Percentiles rank a stretch among this genome's conserved stretches.
These are phyloP conservation scores for Penicillium odoratum DNA, from an alignment of 495 filamentous ascomycete species.

Conservation along the genomic window DNA sequence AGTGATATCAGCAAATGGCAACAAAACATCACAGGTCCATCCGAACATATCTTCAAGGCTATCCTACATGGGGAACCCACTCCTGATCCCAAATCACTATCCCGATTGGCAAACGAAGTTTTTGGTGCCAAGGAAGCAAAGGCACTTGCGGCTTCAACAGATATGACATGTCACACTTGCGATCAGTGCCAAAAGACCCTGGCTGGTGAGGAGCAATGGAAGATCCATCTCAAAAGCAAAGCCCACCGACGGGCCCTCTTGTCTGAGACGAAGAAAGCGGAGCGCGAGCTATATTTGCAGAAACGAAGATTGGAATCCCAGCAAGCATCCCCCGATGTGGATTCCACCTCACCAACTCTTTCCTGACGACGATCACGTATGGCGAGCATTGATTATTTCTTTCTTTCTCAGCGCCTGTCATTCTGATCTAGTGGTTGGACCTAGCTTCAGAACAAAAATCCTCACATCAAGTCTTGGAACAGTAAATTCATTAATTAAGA, in stretches of 20 bases:
- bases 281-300: slow-evolving; percentile 33
- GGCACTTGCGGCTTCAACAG: slow-evolving; percentile 38
- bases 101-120: slow-evolving; percentile 54
- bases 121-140: slow-evolving; percentile 54
- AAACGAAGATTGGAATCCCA: slow-evolving; percentile 17
- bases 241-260: slow-evolving; percentile 54
- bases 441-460: no score
- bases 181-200: slow-evolving; percentile 70
- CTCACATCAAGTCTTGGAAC: no score
- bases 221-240: slow-evolving; percentile 67
- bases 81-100: slow-evolving; percentile 63
- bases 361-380: not conserved
- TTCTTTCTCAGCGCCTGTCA: no score
- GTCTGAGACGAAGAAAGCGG: slow-evolving; percentile 30
- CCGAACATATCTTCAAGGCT: slow-evolving; percentile 55
- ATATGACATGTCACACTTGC: slow-evolving; percentile 52
- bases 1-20: slow-evolving; percentile 60
- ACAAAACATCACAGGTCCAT: slow-evolving; percentile 60
- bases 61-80: slow-evolving; percentile 59
- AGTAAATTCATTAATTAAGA: not conserved
- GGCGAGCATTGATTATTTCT: no score
- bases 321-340: not conserved
- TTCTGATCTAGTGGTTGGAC: no score
- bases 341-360: not conserved
- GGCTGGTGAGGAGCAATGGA: slow-evolving; percentile 72